Base-by-base conservation (phyloP, 257 asterid species). In the Ilex aquifolium region DNA sequence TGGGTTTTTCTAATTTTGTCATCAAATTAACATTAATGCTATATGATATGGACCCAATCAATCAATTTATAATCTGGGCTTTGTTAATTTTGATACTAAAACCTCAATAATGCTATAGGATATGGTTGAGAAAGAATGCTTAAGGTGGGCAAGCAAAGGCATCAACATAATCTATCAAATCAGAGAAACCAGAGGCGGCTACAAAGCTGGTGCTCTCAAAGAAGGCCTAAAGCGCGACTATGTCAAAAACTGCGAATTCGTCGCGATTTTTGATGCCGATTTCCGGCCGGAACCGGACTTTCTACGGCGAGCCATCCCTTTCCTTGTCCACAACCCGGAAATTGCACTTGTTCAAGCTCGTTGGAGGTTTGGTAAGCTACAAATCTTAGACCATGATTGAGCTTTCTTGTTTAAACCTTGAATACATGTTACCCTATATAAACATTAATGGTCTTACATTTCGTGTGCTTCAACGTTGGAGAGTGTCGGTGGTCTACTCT, bases 131-230 rank as follows among this genome's bases (percentile, higher is more conserved):
- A 92, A 69, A 49, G 99, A 92, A 71, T 92, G 99, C 66, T 42
- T 76, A 15, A 83, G 96, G 48, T 92, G 99, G 99, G 95, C 87
- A 10, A 81, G 87, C 77, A 92, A 92, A 76, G 97, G 96, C 44
- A 58, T 92, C 1, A 81, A 92, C 62, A 85, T 91, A 53, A 67
- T 66, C 21, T 92, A 92, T 83, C 96, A 89, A 76, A 92, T 87
- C 13, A 78, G 97, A 62, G 87, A 85, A 65, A 64, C 74, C 2
- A 74, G 99, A 62, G 95, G 95, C 2, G 99, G 99, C 1, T 92
- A 92, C 80, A 92, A 92, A 70, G 99, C 99, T 5, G 99, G 99
- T 16, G 99, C 99, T 49, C 95, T 92, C 9, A 92, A 92, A 65
- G 99, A 92, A 75, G 99, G 99, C 0, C 59, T 92, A 30, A 89